Base-by-base conservation (phyloP, 352 stramenopile species). In the Pythium rhizo-oryzae region DNA sequence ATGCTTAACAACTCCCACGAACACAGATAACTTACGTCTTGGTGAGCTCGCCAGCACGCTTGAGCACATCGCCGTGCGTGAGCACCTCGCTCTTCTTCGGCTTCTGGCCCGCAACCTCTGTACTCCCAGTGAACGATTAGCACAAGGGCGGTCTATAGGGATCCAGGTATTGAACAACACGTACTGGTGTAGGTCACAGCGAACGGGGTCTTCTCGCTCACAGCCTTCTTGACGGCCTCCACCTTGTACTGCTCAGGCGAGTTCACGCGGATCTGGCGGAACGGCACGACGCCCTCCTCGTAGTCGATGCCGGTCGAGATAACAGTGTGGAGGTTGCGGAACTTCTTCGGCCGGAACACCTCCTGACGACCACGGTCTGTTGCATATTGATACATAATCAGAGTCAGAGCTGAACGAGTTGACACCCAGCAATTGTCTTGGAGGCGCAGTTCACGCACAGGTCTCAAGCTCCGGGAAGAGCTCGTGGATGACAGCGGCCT, bases 221-320 rank as follows among this genome's bases (percentile, higher is more conserved):
- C 69, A 11, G 72, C 74, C 66, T 91, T 87, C 66, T 79, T 76
- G 53, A 92, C 62, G n/a, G 79, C 75, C 23, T 77, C 80, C 33
- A 89, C 79, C 24, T 72, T 77, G 70, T 89, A 77, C 21, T 84
- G 78, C 63, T 96, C 89, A 25, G 87, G 78, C 46, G 77, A 71
- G 77, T 96, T 96, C 56, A 94, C 71, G 68, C 92, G 85, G 70
- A 94, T 91, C 62, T 91, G 78, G 60, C 78, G 81, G 61, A 94
- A 91, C 50, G 89, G 87, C 54, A 93, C 71, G 53, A 94, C 86
- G 47, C 85, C 84, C 61, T 94, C 82, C 39, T 86, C 77, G 15
- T 69, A 80, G 24, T 94, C 82, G 54, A 85, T 82, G 66, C 84
- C 83, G 23, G 89, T 96, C 24, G 87, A 92, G 77, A 94, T 94